Evolutionary conservation across 768 basidiomycete genomes (phyloP), one percentile per base, ranked within the genome.

Genomic region (Russula abietina): DNA sequence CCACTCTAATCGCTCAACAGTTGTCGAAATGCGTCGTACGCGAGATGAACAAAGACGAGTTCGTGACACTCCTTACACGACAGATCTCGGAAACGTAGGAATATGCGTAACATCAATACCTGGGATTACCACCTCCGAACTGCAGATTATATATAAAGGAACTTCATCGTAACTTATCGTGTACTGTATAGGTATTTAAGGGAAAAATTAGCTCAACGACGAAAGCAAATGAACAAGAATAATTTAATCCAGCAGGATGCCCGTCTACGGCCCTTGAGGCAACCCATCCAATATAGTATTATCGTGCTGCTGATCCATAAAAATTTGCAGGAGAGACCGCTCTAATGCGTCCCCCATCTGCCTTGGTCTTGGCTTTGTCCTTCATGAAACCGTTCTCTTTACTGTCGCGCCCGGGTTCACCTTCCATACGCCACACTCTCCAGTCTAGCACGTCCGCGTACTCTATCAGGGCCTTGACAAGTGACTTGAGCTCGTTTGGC

Each of bases 381-480:
- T 61, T 67, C n/a, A n/a, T 28, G 12, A 19, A 12, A 10, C 51
- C 51, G 22, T 52, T 45, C 59, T 51, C 59, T 54, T 68, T 62
- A 24, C 43, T 22, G 39, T 32, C 51, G 43, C 14, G 11, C 14
- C 48, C 24, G 12, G 46, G 63, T 9, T 72, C 71, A 55, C 72
- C 70, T 36, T 74, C 72, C 59, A 75, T 73, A 48, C 72, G 71
- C 60, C 70, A 72, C 48, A 73, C 72, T 65, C 87, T 80, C 81
- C 86, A 87, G 64, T 80, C 78, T 55, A 91, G 75, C 52, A 86
- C 71, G 30, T 76, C 74, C 14, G 85, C 85, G 69, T 86, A 89
- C 32, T 84, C 82, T 53, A 76, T 77, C 65, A 91, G 70, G 26
- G 76, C 77, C 55, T 77, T 78, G 30, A 85, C 81, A 55, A 91